These are phyloP conservation scores for Ambrosiella xylebori DNA, from an alignment of 2,329 filamentous ascomycete species.

Conservation along the genomic window DNA sequence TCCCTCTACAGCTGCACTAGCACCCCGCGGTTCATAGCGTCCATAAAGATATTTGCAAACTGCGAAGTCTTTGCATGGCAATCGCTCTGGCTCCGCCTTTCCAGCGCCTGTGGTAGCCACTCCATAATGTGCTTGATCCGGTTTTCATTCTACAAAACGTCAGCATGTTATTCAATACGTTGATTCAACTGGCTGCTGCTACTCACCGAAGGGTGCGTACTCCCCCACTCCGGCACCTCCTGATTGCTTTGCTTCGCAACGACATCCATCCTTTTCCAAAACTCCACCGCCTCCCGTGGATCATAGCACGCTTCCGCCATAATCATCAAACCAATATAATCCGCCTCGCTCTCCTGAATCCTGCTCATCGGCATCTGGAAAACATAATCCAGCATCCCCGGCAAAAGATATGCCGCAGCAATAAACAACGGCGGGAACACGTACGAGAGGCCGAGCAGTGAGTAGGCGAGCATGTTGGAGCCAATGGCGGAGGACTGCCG, in stretches of 20 bases:
- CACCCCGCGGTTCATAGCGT: conserved; percentile 22
- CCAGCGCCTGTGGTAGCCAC: conserved; percentile 41
- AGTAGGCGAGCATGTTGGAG: conserved; percentile 33
- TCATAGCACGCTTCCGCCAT: conserved; percentile 69
- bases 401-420: conserved; percentile 26
- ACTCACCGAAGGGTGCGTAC: conserved; percentile 56
- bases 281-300: conserved; percentile 45
- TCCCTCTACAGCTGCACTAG: not conserved
- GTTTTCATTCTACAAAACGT: conserved; percentile 33
- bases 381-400: conserved; percentile 41
- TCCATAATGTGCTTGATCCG: conserved; percentile 47
- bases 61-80: conserved; percentile 31
- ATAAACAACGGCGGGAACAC: conserved; percentile 26
- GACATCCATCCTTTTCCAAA: conserved; percentile 51
- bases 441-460: conserved; percentile 31
- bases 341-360: conserved; percentile 59
- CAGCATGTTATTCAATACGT: not conserved
- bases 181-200: not conserved
- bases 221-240: conserved; percentile 52
- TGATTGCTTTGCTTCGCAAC: conserved; percentile 23
- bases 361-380: conserved; percentile 51
- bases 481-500: conserved; percentile 36
- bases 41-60: conserved; percentile 36
- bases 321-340: conserved; percentile 68
- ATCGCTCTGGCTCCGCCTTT: conserved; percentile 35